These are phyloP conservation scores for Malus hybrid DNA, from an alignment of 331 rosid species.

Conservation along the genomic window DNA sequence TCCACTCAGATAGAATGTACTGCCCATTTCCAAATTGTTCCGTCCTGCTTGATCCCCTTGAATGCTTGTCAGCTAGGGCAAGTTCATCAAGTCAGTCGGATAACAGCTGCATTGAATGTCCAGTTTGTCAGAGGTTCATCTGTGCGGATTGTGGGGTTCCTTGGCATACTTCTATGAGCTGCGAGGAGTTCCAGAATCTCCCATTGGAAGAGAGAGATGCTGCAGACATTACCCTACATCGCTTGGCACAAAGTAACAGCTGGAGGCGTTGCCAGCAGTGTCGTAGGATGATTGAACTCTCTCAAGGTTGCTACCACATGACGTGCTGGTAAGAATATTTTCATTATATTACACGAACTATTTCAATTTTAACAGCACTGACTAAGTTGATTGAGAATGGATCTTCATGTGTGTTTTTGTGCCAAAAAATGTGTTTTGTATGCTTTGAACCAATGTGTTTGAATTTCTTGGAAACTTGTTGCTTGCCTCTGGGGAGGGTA, in stretches of 20 bases:
- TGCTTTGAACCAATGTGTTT: background rate
- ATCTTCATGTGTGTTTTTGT: background rate
- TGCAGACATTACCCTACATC: conserved; percentile 61
- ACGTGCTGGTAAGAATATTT: conserved; percentile 75
- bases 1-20: conserved; percentile 52
- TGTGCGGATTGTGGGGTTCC: conserved; percentile 84
- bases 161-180: conserved; percentile 89
- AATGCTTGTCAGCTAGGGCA: conserved; percentile 58
- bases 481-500: background rate
- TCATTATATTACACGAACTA: background rate
- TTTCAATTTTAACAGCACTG: too few species aligned
- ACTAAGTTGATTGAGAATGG: background rate
- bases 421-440: background rate
- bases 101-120: conserved; percentile 77
- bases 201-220: conserved; percentile 80
- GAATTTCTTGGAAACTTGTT: background rate
- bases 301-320: conserved; percentile 90
- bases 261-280: conserved; percentile 97
- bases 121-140: conserved; percentile 74
- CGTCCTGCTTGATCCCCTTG: conserved; percentile 63
- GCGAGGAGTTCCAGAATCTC: conserved; percentile 69
- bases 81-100: conserved; percentile 81
- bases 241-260: conserved; percentile 62
- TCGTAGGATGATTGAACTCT: conserved; percentile 73
- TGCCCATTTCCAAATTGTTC: conserved; percentile 91